Evolutionary conservation across 1,139 yeast species (phyloP).

Genomic region (Arxiozyma slooffiae): DNA sequence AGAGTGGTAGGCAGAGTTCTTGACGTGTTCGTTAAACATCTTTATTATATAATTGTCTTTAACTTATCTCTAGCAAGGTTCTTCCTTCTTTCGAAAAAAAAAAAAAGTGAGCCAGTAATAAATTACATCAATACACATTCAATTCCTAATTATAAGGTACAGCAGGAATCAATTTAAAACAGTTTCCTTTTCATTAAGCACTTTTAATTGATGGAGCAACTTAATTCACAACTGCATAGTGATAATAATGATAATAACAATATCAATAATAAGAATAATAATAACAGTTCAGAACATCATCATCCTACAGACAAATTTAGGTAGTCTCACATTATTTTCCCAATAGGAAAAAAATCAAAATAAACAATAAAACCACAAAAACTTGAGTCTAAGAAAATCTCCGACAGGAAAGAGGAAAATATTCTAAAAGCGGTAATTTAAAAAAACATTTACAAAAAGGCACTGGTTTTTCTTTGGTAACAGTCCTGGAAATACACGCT

Average conservation of each 20-base stretch:
- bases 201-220: no score
- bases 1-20: conserved; percentile 93
- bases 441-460: background rate
- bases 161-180: no score
- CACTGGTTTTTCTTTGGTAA: background rate
- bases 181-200: no score
- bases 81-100: background rate
- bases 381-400: background rate
- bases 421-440: background rate
- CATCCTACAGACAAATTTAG: background rate
- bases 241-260: no score
- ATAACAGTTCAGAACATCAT: background rate
- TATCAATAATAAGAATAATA: no score
- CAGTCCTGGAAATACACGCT: background rate
- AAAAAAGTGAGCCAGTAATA: background rate
- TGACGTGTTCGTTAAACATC: conserved; percentile 67
- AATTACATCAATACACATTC: background rate
- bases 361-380: no score
- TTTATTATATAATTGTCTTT: conserved; percentile 5
- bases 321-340: background rate
- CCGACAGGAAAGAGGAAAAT: background rate
- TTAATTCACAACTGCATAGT: background rate
- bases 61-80: conserved; percentile 6
- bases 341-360: background rate
- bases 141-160: no score